phyloP scores from a whole-genome alignment of 192 early-diverging fungal genomes.

The Podila epigama region DNA sequence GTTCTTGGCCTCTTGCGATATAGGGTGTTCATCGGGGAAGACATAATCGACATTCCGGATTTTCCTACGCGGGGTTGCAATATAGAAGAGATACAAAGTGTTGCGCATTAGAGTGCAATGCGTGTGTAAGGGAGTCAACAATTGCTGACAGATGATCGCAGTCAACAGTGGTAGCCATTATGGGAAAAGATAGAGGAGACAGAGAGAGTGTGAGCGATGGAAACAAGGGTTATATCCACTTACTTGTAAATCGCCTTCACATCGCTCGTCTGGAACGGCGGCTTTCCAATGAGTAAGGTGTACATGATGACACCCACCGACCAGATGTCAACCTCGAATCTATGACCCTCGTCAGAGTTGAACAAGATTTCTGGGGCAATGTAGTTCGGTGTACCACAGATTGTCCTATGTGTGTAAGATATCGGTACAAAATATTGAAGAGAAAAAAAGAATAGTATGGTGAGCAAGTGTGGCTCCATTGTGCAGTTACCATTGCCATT shows the following conservation, averaged over 20 bases:
- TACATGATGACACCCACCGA: conserved; percentile 90
- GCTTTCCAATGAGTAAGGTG: conserved; percentile 86
- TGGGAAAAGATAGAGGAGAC: conserved; percentile 1
- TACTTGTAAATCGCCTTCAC: conserved; percentile 82
- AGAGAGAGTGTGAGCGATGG: no score
- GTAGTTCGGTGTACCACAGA: conserved; percentile 98
- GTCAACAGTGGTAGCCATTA: not conserved
- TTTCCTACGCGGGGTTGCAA: conserved; percentile 20
- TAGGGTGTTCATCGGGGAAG: conserved; percentile 71
- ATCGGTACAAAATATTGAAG: not conserved
- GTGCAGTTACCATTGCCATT: not conserved
- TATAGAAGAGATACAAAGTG: no score
- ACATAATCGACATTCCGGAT: conserved; percentile 65
- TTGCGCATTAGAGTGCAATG: not conserved
- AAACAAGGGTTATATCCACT: no score
- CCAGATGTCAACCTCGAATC: conserved; percentile 96
- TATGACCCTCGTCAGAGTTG: conserved; percentile 81
- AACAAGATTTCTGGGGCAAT: conserved; percentile 96
- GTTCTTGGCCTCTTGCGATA: conserved; percentile 68
- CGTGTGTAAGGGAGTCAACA: no score
- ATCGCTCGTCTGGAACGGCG: conserved; percentile 89
- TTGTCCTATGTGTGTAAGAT: conserved; percentile 64
- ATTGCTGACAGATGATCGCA: not conserved
- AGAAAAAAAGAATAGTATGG: not conserved
- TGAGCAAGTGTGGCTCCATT: not conserved